Percentiles rank a stretch among this genome's conserved stretches.
phyloP scores from a whole-genome alignment of 2,329 filamentous ascomycete genomes.

The Metarhizium brunneum region DNA sequence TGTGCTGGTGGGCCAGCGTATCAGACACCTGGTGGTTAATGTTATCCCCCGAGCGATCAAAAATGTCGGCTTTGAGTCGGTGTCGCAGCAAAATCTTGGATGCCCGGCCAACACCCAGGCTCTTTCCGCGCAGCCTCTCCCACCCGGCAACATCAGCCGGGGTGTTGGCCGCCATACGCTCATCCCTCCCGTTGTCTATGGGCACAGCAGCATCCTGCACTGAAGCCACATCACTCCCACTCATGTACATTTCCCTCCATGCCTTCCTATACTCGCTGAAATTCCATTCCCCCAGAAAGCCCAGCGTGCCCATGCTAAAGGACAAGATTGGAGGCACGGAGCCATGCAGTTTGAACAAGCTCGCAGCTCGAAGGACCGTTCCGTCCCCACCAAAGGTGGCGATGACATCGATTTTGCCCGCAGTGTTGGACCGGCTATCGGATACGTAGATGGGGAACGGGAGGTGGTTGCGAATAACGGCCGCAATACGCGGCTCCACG shows the following conservation, averaged over 20 bases:
- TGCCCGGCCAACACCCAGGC: slow-evolving; percentile 63
- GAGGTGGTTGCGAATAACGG: slow-evolving; percentile 59
- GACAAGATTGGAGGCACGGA: slow-evolving; percentile 84
- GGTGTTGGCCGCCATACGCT: neutral
- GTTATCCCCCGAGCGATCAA: slow-evolving; percentile 55
- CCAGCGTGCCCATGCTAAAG: slow-evolving; percentile 94
- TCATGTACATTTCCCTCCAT: slow-evolving; percentile 88
- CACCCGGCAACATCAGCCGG: slow-evolving; percentile 38
- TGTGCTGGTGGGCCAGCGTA: slow-evolving; percentile 35
- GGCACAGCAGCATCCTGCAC: slow-evolving; percentile 33
- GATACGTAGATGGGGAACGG: slow-evolving; percentile 64
- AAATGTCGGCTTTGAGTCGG: slow-evolving; percentile 77
- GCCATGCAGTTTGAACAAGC: slow-evolving; percentile 63
- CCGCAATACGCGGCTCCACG: slow-evolving; percentile 69
- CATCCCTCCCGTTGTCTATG: slow-evolving; percentile 15
- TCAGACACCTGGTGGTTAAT: slow-evolving; percentile 42
- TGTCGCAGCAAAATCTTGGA: slow-evolving; percentile 82
- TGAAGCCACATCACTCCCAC: slow-evolving; percentile 40
- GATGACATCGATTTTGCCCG: slow-evolving; percentile 77
- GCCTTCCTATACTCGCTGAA: slow-evolving; percentile 88
- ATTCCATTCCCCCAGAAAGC: slow-evolving; percentile 94
- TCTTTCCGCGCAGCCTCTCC: slow-evolving; percentile 69
- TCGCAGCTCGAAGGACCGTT: slow-evolving; percentile 27
- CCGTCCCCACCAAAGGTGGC: slow-evolving; percentile 82
- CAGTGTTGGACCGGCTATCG: slow-evolving; percentile 44